These are phyloP conservation scores for Aureobasidium namibiae DNA, from an alignment of 2,329 filamentous ascomycete genomes.

Conservation along the genomic window DNA sequence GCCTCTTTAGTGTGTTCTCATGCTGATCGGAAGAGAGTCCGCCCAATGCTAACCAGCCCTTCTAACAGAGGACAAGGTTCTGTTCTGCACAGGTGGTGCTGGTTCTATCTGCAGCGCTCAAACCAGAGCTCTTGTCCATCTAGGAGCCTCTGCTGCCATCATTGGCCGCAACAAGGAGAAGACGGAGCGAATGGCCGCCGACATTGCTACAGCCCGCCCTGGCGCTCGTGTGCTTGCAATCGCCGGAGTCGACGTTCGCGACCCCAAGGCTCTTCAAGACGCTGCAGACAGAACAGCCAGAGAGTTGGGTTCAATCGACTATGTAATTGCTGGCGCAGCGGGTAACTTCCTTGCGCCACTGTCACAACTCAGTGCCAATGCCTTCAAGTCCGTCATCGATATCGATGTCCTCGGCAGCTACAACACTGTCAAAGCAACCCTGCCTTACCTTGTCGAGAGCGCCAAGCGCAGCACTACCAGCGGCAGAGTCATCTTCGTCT, in stretches of 20 bases:
- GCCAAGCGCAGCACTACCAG: constrained; percentile 51
- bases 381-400: constrained; percentile 91
- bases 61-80: constrained; percentile 72
- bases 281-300: constrained; percentile 72
- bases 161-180: constrained; percentile 84
- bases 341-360: constrained; percentile 92
- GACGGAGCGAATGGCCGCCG: constrained; percentile 70
- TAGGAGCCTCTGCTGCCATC: constrained; percentile 91
- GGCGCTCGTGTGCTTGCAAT: constrained; percentile 84
- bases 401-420: constrained; percentile 92
- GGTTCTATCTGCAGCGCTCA: constrained; percentile 92
- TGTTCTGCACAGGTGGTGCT: constrained; percentile 91
- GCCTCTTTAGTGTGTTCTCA: constrained; percentile 63
- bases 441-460: constrained; percentile 74
- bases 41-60: not conserved
- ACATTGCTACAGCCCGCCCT: constrained; percentile 69
- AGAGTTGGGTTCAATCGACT: constrained; percentile 84
- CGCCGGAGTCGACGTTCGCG: constrained; percentile 61
- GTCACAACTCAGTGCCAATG: constrained; percentile 72
- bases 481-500: constrained; percentile 82
- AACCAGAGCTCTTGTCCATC: constrained; percentile 79
- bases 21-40: not conserved
- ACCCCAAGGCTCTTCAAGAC: constrained; percentile 56
- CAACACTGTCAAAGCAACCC: constrained; percentile 87
- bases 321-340: constrained; percentile 87